Percentiles rank a stretch among this genome's conserved stretches.
phyloP scores from a whole-genome alignment of 1,139 yeast species.

The Yarrowia galli region DNA sequence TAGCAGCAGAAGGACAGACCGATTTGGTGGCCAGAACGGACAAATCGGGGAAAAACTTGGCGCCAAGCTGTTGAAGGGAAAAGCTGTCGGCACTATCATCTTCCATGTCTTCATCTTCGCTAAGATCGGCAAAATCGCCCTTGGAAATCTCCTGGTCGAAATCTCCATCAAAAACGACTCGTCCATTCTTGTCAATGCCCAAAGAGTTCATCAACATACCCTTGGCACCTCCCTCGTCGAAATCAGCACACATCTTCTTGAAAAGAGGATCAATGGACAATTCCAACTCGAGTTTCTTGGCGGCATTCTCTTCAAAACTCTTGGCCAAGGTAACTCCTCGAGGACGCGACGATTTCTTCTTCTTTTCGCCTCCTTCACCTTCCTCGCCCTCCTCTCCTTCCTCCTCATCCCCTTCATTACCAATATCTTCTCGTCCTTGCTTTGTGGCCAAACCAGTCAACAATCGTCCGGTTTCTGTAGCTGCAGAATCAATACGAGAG shows the following conservation, averaged over 20 bases:
- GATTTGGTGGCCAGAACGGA: constrained; percentile 53
- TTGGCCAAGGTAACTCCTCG: constrained; percentile 59
- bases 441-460: constrained; percentile 69
- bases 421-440: constrained; percentile 46
- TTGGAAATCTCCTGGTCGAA: constrained; percentile 45
- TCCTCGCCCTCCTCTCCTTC: constrained; percentile 49
- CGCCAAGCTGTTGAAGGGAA: constrained; percentile 40
- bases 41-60: constrained; percentile 45
- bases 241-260: constrained; percentile 87
- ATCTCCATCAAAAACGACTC: constrained; percentile 67
- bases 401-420: constrained; percentile 45
- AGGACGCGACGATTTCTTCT: constrained; percentile 40
- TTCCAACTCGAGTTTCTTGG: constrained; percentile 78
- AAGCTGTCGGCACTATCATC: constrained; percentile 42
- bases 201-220: constrained; percentile 79
- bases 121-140: constrained; percentile 44
- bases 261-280: constrained; percentile 85
- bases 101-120: constrained; percentile 44
- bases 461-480: constrained; percentile 85
- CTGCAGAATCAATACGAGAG: constrained; percentile 89
- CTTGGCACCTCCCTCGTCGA: constrained; percentile 95
- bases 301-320: constrained; percentile 65
- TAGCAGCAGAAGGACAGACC: constrained; percentile 69
- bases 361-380: constrained; percentile 46
- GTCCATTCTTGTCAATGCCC: constrained; percentile 61